Evolutionary conservation across 768 basidiomycete genomes (phyloP).

Genomic region (Phylloporus scabripes): DNA sequence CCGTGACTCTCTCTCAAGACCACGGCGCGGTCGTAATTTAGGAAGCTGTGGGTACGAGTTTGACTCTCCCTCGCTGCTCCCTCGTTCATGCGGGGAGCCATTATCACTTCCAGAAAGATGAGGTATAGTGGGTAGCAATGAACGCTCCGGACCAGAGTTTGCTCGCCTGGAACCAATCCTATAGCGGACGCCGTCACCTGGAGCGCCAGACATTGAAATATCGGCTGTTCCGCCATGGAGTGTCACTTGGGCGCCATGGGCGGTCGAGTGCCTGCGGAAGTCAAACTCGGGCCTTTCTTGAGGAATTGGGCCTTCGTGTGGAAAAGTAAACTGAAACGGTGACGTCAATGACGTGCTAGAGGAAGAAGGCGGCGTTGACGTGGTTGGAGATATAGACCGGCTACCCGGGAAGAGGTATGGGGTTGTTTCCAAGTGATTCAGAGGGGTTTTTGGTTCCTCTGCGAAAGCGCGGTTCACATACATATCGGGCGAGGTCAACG

Average conservation of each 20-base stretch:
- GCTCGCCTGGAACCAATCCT: conserved; percentile 47
- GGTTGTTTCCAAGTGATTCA: conserved; percentile 47
- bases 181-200: conserved; percentile 56
- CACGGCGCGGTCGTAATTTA: conserved; percentile 46
- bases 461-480: conserved; percentile 42
- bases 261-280: conserved; percentile 53
- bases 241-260: conserved; percentile 55
- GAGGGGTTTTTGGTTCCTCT: conserved; percentile 54
- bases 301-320: conserved; percentile 43
- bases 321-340: conserved; percentile 61
- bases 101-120: conserved; percentile 48
- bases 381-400: conserved; percentile 67
- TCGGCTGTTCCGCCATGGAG: conserved; percentile 73
- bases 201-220: conserved; percentile 50
- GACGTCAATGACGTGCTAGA: conserved; percentile 59
- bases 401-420: conserved; percentile 60
- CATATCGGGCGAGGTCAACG: conserved; percentile 41
- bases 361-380: conserved; percentile 56
- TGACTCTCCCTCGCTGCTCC: conserved; percentile 54
- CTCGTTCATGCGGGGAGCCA: conserved; percentile 46
- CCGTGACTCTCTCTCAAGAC: conserved; percentile 41
- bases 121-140: conserved; percentile 42
- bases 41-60: conserved; percentile 36
- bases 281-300: conserved; percentile 62
- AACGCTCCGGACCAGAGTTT: conserved; percentile 45